Evolutionary conservation across 2,329 filamentous ascomycete genomes (phyloP).

Genomic region (Zarea fungicola): DNA sequence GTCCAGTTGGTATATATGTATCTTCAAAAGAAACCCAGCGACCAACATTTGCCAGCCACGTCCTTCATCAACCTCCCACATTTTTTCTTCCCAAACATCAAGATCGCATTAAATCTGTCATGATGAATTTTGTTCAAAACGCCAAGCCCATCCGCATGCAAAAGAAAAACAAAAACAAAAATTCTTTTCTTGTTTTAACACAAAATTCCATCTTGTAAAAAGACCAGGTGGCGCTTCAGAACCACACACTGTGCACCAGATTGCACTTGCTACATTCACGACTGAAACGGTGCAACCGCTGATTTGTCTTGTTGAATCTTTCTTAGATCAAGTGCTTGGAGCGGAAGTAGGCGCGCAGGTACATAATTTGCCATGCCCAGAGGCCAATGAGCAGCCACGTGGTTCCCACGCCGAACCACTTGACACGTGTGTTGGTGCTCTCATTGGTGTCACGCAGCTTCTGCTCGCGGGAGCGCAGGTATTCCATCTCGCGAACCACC

Average conservation of each 20-base stretch:
- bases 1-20: too few relatives aligned
- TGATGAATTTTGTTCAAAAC: conserved; percentile 10
- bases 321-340: conserved; percentile 36
- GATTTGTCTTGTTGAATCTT: background rate
- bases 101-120: background rate
- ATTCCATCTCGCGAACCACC: conserved; percentile 93
- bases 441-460: conserved; percentile 97
- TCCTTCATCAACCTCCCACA: background rate
- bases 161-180: background rate
- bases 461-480: conserved; percentile 83
- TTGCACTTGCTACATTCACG: too few relatives aligned
- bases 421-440: conserved; percentile 97
- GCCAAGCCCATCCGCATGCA: conserved; percentile 6
- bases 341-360: conserved; percentile 95
- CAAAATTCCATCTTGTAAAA: too few relatives aligned
- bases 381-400: conserved; percentile 86
- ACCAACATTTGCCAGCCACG: too few relatives aligned
- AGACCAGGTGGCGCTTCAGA: too few relatives aligned
- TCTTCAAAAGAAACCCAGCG: too few relatives aligned
- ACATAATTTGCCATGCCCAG: conserved; percentile 96
- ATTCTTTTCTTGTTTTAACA: background rate
- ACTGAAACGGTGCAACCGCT: too few relatives aligned
- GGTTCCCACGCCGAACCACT: conserved; percentile 95
- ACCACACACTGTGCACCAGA: too few relatives aligned
- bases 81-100: background rate